phyloP scores from a whole-genome alignment of 169 alveolate genomes.

The Plasmodium chabaudi region DNA sequence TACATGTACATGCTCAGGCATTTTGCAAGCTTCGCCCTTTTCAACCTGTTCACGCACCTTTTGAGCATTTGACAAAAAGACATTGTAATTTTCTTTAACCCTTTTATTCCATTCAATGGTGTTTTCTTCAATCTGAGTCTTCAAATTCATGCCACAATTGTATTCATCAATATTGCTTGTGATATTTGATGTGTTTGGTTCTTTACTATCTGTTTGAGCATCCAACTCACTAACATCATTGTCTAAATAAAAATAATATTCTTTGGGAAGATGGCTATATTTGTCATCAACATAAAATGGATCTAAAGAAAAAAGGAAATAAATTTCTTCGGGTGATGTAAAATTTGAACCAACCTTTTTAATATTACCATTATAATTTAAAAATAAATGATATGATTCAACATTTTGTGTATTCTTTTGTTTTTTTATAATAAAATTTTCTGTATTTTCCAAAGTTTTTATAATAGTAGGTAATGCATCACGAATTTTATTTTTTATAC shows the following conservation, averaged over 20 bases:
- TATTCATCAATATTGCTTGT: background rate
- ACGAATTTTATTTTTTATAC: constrained; percentile 14
- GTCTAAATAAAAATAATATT: constrained; percentile 23
- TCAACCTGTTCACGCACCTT: background rate
- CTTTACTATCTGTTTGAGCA: too few relatives aligned
- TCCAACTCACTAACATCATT: background rate
- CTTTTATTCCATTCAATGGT: background rate
- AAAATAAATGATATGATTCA: constrained; percentile 31
- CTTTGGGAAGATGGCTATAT: constrained; percentile 45
- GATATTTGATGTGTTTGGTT: background rate
- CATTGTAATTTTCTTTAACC: background rate
- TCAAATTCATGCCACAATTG: background rate
- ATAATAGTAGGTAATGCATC: constrained; percentile 26
- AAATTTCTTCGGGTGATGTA: constrained; percentile 46
- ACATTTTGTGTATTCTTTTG: constrained; percentile 9
- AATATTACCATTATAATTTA: constrained; percentile 20
- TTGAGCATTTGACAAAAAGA: too few relatives aligned
- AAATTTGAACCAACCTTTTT: constrained; percentile 38
- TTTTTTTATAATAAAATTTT: constrained; percentile 54
- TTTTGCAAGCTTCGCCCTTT: background rate
- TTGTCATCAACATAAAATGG: constrained; percentile 37
- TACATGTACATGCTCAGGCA: background rate
- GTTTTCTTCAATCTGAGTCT: background rate
- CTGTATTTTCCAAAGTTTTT: constrained; percentile 11
- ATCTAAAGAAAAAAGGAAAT: constrained; percentile 60